Conservation (phyloP, 352 stramenopile species). For the Globisporangium sylvaticum region DNA sequence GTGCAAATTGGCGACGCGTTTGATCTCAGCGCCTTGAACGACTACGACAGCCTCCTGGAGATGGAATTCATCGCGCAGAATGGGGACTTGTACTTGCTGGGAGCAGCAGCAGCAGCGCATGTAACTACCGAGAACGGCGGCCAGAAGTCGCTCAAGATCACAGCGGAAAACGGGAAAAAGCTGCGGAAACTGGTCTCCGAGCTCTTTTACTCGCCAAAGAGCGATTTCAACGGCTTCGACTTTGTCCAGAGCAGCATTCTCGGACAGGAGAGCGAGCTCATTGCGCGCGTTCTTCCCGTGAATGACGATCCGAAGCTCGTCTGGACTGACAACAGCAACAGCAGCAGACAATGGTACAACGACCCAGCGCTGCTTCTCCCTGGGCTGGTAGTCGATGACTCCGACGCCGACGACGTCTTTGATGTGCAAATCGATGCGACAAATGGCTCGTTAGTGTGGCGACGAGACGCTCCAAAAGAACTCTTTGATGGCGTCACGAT, state of each 20-base stretch:
- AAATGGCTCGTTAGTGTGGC: constrained; percentile 25
- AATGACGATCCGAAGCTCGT: constrained; percentile 22
- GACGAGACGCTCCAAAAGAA: constrained; percentile 8
- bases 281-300: constrained; percentile 15
- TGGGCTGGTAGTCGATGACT: constrained; percentile 26
- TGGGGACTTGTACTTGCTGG: constrained; percentile 9
- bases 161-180: not conserved
- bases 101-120: not conserved
- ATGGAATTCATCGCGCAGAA: not conserved
- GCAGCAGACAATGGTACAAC: constrained; percentile 20
- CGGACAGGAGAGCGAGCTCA: not conserved
- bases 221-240: constrained; percentile 17
- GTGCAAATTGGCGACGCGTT: constrained; percentile 4
- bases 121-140: not conserved
- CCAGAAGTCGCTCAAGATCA: constrained; percentile 6
- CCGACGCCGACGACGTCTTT: constrained; percentile 30
- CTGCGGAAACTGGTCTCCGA: constrained; percentile 6
- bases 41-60: not conserved
- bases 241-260: constrained; percentile 1
- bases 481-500: constrained; percentile 29
- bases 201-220: constrained; percentile 14
- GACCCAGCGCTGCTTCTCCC: constrained; percentile 30
- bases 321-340: not conserved
- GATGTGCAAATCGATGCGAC: constrained; percentile 24
- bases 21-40: constrained; percentile 5